Base-by-base conservation (phyloP, 2,329 filamentous ascomycete genomes). In the Cladophialophora immunda region DNA sequence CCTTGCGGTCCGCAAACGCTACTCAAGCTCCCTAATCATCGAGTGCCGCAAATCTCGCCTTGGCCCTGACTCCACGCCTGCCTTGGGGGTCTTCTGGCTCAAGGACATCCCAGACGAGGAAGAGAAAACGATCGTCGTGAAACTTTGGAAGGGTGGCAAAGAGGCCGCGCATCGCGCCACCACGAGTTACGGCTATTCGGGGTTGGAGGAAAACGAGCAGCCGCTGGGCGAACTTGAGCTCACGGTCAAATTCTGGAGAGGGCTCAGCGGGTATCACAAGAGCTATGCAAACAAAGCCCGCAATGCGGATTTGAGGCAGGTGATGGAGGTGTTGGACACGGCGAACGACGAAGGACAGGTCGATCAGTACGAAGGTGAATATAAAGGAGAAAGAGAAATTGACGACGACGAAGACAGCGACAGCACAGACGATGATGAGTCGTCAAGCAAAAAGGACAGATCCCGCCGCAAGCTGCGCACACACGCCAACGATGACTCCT, bases 81-180 rank as follows among this genome's bases (percentile, higher is more conserved):
- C 73, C 13, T 73, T 76, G 32, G 74, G 67, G 9, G 70, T 76
- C 17, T 67, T 76, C 32, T 73, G 72, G 72, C 67, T 73, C 19
- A 86, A 87, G 69, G 87, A 92, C n/a, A 81, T 93, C 0, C 79
- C 83, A 0, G 90, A 93, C 65, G 90, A 92, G 66, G 86, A 91
- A 72, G 84, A 89, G 60, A 80, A 82, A 52, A 86, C 84, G 0
- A 72, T 90, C 8, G 83, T 81, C 4, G 74, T 93, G 2, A 78
- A 86, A 4, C 84, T 93, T 2, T 93, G 89, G 87, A 89, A 88
- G 73, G 88, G 89, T 27, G 84, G 90, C 70, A 72, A 74, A 25
- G 68, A 73, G 19, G 71, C 74, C 25, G 81, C 89, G 75, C 76
- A 84, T 75, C 71, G 70, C 17, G 71, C 70, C 15, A 63, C 65